A percentile compares a stretch with the other conserved stretches of the same genome.
phyloP scores from a whole-genome alignment of 2,329 filamentous ascomycete genomes.

The Aureobasidium sp. region DNA sequence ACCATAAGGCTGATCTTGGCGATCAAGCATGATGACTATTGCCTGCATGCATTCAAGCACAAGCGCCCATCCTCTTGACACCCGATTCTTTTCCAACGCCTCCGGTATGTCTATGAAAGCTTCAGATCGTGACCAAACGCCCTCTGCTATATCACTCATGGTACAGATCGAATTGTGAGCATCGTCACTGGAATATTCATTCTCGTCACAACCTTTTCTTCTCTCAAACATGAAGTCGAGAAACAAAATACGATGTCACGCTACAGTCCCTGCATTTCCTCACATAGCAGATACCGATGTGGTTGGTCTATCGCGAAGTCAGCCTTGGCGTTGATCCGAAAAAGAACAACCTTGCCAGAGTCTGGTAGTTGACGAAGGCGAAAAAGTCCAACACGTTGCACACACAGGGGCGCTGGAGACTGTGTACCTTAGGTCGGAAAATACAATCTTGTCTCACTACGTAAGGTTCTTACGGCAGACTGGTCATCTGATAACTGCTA shows the following conservation, averaged over 20 bases:
- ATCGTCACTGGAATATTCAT: background rate
- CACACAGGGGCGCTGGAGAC: background rate
- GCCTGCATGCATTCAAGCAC: background rate
- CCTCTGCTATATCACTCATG: background rate
- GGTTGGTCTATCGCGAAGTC: background rate
- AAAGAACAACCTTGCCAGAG: background rate
- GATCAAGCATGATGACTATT: background rate
- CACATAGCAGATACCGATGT: background rate
- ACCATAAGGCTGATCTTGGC: background rate
- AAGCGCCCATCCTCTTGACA: background rate
- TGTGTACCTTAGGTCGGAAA: constrained; percentile 1
- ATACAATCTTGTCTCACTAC: background rate
- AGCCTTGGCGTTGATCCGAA: background rate
- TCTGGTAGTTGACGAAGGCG: background rate
- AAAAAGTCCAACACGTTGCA: background rate
- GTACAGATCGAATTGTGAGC: background rate
- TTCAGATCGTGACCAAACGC: background rate
- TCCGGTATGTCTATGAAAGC: background rate
- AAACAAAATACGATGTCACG: background rate
- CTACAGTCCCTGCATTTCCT: background rate
- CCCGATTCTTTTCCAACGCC: background rate
- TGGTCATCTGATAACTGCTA: background rate
- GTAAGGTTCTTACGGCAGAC: constrained; percentile 7
- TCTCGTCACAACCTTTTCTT: background rate
- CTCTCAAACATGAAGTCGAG: background rate